A percentile compares a stretch with the other conserved stretches of the same genome.
phyloP scores from a whole-genome alignment of 176 grass and related monocot species.

The Cymbopogon citratus region DNA sequence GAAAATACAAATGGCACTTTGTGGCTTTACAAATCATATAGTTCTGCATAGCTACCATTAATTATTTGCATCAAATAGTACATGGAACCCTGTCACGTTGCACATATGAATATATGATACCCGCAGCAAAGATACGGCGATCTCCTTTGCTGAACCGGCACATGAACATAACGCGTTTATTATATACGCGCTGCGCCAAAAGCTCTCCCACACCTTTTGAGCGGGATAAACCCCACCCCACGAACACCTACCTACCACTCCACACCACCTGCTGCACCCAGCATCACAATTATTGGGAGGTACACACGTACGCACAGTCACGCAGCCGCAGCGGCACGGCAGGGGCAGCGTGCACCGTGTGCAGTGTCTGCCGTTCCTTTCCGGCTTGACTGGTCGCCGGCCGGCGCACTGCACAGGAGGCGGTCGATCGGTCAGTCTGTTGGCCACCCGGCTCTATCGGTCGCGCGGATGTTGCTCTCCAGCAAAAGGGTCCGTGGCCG shows the following conservation, averaged over 20 bases:
- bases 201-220: not conserved
- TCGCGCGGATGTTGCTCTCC: too few species aligned
- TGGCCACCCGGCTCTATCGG: too few species aligned
- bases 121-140: not conserved
- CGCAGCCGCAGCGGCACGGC: not conserved
- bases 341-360: too few species aligned
- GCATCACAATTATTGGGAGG: too few species aligned
- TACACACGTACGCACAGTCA: not conserved
- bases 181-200: not conserved
- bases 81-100: not conserved
- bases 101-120: not conserved
- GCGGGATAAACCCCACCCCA: not conserved
- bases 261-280: not conserved
- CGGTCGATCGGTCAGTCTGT: too few species aligned
- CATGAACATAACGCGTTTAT: not conserved
- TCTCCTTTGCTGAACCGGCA: constrained; percentile 3
- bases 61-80: not conserved
- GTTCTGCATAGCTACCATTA: not conserved
- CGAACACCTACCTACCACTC: not conserved
- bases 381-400: not conserved
- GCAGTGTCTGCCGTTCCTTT: too few species aligned
- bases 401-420: not conserved
- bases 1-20: not conserved
- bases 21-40: not conserved
- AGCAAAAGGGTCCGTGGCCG: too few species aligned